These are phyloP conservation scores for Phytophthora multivora DNA, from an alignment of 352 stramenopile species.

Conservation along the genomic window DNA sequence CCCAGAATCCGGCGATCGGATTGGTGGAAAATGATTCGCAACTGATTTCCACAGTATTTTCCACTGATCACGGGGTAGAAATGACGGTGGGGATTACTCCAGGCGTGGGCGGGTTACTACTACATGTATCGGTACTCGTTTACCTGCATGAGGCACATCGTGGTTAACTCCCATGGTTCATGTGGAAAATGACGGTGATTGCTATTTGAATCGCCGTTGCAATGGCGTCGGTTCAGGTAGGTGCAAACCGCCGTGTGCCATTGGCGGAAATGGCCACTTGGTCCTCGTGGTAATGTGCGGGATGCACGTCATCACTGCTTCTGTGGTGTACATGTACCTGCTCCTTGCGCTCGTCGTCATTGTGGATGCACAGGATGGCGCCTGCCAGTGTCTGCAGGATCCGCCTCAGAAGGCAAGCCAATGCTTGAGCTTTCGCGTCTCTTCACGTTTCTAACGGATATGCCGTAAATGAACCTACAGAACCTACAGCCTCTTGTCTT, in stretches of 20 bases:
- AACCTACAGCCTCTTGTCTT: constrained; percentile 68
- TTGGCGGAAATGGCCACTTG: constrained; percentile 13
- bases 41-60: constrained; percentile 13
- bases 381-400: constrained; percentile 33
- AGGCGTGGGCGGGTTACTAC: not conserved
- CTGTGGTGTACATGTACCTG: constrained; percentile 11
- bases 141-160: too few species aligned
- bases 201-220: constrained; percentile 2
- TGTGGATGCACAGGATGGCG: constrained; percentile 5
- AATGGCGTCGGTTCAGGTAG: constrained; percentile 14
- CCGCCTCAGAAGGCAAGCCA: constrained; percentile 27
- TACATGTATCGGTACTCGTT: too few species aligned
- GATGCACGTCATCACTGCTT: constrained; percentile 3
- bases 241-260: constrained; percentile 13
- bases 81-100: not conserved
- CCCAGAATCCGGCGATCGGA: not conserved
- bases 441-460: constrained; percentile 5
- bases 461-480: constrained; percentile 31
- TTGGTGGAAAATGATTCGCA: constrained; percentile 17
- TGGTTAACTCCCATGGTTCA: not conserved
- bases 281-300: constrained; percentile 21
- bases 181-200: not conserved
- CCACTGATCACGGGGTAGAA: not conserved
- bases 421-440: not conserved
- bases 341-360: constrained; percentile 4